Conservation (phyloP, 352 stramenopile species). For the Globisporangium abappressorium region DNA sequence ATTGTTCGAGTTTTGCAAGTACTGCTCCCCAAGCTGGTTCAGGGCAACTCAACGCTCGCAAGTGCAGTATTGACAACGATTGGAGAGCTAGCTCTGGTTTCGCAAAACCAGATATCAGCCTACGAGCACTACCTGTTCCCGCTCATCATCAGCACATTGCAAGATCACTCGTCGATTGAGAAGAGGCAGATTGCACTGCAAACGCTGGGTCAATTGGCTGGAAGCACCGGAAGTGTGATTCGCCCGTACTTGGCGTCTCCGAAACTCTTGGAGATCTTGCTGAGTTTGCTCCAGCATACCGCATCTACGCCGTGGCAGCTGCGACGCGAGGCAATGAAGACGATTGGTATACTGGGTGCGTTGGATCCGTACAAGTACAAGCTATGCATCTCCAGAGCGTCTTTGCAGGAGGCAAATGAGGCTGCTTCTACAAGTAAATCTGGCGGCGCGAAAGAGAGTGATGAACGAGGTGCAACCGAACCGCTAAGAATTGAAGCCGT, state of each 20-base stretch:
- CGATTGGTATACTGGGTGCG: slow-evolving; percentile 93
- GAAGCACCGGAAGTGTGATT: slow-evolving; percentile 92
- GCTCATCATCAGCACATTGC: slow-evolving; percentile 94
- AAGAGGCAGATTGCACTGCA: slow-evolving; percentile 96
- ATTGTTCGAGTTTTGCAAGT: slow-evolving; percentile 73
- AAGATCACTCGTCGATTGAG: slow-evolving; percentile 94
- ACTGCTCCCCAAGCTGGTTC: slow-evolving; percentile 84
- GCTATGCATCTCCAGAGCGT: slow-evolving; percentile 65
- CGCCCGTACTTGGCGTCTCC: slow-evolving; percentile 95
- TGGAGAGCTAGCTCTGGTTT: slow-evolving; percentile 92
- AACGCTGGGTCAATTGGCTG: slow-evolving; percentile 93
- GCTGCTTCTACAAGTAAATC: slow-evolving; percentile 28
- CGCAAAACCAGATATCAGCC: slow-evolving; percentile 86
- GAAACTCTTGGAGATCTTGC: slow-evolving; percentile 92
- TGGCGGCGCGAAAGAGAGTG: slow-evolving; percentile 13
- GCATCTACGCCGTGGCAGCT: slow-evolving; percentile 90
- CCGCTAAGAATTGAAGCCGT: background rate
- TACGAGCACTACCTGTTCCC: slow-evolving; percentile 95
- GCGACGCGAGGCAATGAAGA: slow-evolving; percentile 95
- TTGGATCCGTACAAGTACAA: slow-evolving; percentile 97
- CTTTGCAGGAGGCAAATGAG: slow-evolving; percentile 69
- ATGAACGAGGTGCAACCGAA: slow-evolving; percentile 7
- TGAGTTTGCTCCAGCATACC: slow-evolving; percentile 92
- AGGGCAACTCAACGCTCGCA: slow-evolving; percentile 77
- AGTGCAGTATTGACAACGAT: slow-evolving; percentile 74